Conservation (phyloP, 1,284 basidiomycete species). For the Puccinia polysora region DNA sequence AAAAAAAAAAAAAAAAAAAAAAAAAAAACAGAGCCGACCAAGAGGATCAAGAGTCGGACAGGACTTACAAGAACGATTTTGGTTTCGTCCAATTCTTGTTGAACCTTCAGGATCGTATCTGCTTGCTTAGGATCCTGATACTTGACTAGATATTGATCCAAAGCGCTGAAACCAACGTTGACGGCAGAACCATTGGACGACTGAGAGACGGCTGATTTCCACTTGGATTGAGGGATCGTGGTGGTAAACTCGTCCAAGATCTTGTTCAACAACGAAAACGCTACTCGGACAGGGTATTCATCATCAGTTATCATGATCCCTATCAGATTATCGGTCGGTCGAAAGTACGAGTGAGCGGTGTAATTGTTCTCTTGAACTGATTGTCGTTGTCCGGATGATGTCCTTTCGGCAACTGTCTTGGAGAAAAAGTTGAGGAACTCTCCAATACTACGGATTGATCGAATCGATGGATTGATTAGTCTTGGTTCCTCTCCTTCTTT, state of each 20-base stretch:
- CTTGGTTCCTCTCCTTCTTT: not conserved
- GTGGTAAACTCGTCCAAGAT: constrained; percentile 85
- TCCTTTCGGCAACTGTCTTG: constrained; percentile 87
- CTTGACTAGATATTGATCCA: constrained; percentile 76
- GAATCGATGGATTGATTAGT: not conserved
- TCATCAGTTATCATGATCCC: constrained; percentile 90
- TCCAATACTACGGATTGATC: constrained; percentile 57
- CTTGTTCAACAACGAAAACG: constrained; percentile 91
- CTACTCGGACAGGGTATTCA: constrained; percentile 93
- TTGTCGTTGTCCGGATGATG: constrained; percentile 70
- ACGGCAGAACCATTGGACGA: constrained; percentile 47
- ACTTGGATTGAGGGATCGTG: constrained; percentile 65
- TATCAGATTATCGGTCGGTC: constrained; percentile 62
- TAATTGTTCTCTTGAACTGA: constrained; percentile 93
- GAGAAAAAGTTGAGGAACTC: constrained; percentile 89
- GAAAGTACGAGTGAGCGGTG: constrained; percentile 77
- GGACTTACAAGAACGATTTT: constrained; percentile 92
- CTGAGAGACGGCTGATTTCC: constrained; percentile 64
- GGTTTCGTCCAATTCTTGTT: constrained; percentile 96
- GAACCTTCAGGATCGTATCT: constrained; percentile 97
- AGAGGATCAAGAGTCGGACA: too few relatives aligned
- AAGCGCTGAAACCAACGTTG: constrained; percentile 55
- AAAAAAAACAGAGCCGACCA: not conserved
- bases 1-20: not conserved
- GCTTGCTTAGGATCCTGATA: constrained; percentile 98